phyloP scores from a whole-genome alignment of 768 basidiomycete species.

The Lactifluus rugatus region DNA sequence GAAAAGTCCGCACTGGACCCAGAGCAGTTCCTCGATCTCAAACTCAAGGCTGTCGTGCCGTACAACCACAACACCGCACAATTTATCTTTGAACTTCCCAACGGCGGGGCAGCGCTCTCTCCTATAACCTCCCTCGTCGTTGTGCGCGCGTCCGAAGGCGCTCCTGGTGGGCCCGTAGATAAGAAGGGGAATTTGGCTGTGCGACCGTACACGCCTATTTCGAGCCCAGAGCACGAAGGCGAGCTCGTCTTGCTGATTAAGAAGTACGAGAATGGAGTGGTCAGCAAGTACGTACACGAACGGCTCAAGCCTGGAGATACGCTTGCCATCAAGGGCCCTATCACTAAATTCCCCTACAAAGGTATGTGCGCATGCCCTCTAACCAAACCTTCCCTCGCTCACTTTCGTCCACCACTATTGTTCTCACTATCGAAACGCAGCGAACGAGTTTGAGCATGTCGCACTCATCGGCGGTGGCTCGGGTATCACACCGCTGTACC shows the following conservation, averaged over 20 bases:
- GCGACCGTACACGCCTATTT: slow-evolving; percentile 91
- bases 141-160: slow-evolving; percentile 63
- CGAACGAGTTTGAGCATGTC: slow-evolving; percentile 76
- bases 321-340: slow-evolving; percentile 84
- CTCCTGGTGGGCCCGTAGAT: slow-evolving; percentile 37
- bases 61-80: slow-evolving; percentile 95
- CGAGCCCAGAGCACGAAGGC: slow-evolving; percentile 61
- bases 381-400: neutral
- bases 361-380: slow-evolving; percentile 30
- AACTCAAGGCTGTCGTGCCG: slow-evolving; percentile 66
- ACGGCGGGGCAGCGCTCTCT: slow-evolving; percentile 66
- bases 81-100: slow-evolving; percentile 73
- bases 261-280: slow-evolving; percentile 71
- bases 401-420: no score
- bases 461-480: slow-evolving; percentile 89
- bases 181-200: slow-evolving; percentile 80
- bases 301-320: slow-evolving; percentile 70
- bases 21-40: slow-evolving; percentile 68
- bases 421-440: slow-evolving; percentile 29
- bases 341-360: slow-evolving; percentile 81
- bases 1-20: slow-evolving; percentile 67
- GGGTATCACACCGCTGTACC: slow-evolving; percentile 86
- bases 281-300: slow-evolving; percentile 73
- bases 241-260: slow-evolving; percentile 79
- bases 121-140: slow-evolving; percentile 73